Base-by-base conservation (phyloP, 257 asterid species). In the Solanum clarkiae region DNA sequence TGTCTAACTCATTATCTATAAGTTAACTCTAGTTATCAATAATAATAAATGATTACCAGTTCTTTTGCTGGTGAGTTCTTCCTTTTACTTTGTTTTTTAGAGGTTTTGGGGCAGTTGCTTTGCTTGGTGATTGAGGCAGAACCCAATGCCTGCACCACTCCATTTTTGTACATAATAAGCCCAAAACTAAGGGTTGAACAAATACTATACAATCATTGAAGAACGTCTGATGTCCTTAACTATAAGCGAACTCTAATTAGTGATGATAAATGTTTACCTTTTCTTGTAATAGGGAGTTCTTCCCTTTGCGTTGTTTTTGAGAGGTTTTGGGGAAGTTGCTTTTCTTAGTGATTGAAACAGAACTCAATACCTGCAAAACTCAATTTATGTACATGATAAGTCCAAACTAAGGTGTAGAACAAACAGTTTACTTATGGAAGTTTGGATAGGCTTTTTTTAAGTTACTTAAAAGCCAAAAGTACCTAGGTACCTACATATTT, bases 81-180 rank as follows among this genome's bases (percentile, higher is more conserved):
- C 79, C 84, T 85, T 82, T 79, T 79, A 80, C 80, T 22, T 62
- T 70, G 83, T 57, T 66, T 54, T 68, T 85, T 79, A 65, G 75
- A 75, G 59, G 44, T 55, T 63, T 79, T 68, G 18, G 53, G 40
- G 40, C 51, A 60, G 84, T 56, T 53, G 84, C 63, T 70, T 82
- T 29, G 18, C 51, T 87, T 82, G 55, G 79, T 45, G 40, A 81
- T 42, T 72, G 84, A 83, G n/a, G 22, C 65, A 66, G 88, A 82
- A 75, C 72, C 68, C 68, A 42, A 13, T 24, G 68, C 65, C 87
- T 85, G 85, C 77, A 79, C 12, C 40, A 17, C 12, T 77, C 63
- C 83, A 85, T 82, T 56, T 80, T 63, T 32, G 54, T 62, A 70
- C 49, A 22, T 36, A n/a, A 68, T 66, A 36, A 84, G 32, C 10